Percentiles rank a stretch among this genome's conserved stretches.
Evolutionary conservation across 2,329 filamentous ascomycete genomes (phyloP).

Genomic region (Ascochyta rabiei): DNA sequence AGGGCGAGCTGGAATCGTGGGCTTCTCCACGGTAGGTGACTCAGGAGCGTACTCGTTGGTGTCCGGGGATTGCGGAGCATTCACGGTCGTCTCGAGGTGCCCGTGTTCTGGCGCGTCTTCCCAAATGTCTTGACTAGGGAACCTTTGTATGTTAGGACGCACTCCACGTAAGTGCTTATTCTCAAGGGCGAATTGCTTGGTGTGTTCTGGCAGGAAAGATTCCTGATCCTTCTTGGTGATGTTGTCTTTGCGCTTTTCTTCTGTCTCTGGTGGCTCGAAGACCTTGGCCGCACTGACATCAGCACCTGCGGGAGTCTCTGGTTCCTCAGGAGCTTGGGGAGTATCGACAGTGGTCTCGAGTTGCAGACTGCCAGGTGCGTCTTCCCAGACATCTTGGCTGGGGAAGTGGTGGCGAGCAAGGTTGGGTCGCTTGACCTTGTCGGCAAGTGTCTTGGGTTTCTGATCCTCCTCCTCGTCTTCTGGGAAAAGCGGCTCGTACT

Average conservation of each 20-base stretch:
- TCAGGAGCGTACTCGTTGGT: slow-evolving; percentile 48
- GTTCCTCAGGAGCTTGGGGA: slow-evolving; percentile 67
- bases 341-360: slow-evolving; percentile 81
- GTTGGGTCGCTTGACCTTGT: slow-evolving; percentile 62
- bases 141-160: slow-evolving; percentile 67
- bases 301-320: slow-evolving; percentile 47
- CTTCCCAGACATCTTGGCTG: slow-evolving; percentile 96
- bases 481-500: slow-evolving; percentile 94
- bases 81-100: slow-evolving; percentile 76
- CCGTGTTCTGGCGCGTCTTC: slow-evolving; percentile 89
- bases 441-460: slow-evolving; percentile 57
- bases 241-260: slow-evolving; percentile 56
- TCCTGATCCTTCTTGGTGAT: slow-evolving; percentile 51
- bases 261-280: slow-evolving; percentile 56
- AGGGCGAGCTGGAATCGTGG: slow-evolving; percentile 38
- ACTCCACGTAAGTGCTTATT: slow-evolving; percentile 63
- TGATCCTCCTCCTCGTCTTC: slow-evolving; percentile 69
- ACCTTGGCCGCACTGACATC: slow-evolving; percentile 41
- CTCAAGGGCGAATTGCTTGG: slow-evolving; percentile 60
- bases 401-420: slow-evolving; percentile 73
- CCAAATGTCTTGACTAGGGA: slow-evolving; percentile 93
- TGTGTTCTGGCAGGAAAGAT: slow-evolving; percentile 53
- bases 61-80: slow-evolving; percentile 58
- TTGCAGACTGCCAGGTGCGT: slow-evolving; percentile 84
- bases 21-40: slow-evolving; percentile 38